Base-by-base conservation (phyloP, 2,329 filamentous ascomycete genomes). In the Colletotrichum sp. region DNA sequence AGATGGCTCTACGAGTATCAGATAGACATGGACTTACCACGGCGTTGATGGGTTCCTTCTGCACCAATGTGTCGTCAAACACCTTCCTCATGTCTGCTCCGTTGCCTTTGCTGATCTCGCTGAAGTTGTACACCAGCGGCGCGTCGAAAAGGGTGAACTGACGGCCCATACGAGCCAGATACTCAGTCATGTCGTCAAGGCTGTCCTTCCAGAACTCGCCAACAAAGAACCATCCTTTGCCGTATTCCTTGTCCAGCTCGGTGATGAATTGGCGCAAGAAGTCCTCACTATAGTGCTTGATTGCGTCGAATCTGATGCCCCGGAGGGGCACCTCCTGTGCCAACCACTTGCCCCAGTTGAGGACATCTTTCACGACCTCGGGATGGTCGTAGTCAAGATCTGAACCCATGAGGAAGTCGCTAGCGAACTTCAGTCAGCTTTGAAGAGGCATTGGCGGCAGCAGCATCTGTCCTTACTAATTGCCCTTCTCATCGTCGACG, bases 281-380 rank as follows among this genome's bases (percentile, higher is more conserved):
- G n/a, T 87, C 85, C 72, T 89, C 88, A 33, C 90, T 92, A 81
- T 92, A 94, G 82, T 95, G 93, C 82, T 94, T 93, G 34, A 92
- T 90, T 15, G 93, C 93, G 80, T 95, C 93, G 65, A 95, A 88
- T 21, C 93, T 87, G 80, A 95, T 92, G 1, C 93, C 93, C 74
- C 88, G 86, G 13, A 95, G 83, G 0, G 89, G 88, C 0, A 94
- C 79, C 73, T 92, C 85, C 8, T 88, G 83, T 1, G 89, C 87
- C 70, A 95, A 86, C 93, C 93, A 95, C 6, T 88, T 83, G 3
- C 90, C 91, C 93, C 93, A 95, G 65, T 87, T 86, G 68, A 92
- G 84, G 6, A 94, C 87, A 76, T 95, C 93, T 6, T 87, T 81
- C 38, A 87, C 85, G 12, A 94, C 93, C 76, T 93, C 92, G 0